Evolutionary conservation across 2,329 filamentous ascomycete genomes (phyloP).

Genomic region (Aspergillus fructus): DNA sequence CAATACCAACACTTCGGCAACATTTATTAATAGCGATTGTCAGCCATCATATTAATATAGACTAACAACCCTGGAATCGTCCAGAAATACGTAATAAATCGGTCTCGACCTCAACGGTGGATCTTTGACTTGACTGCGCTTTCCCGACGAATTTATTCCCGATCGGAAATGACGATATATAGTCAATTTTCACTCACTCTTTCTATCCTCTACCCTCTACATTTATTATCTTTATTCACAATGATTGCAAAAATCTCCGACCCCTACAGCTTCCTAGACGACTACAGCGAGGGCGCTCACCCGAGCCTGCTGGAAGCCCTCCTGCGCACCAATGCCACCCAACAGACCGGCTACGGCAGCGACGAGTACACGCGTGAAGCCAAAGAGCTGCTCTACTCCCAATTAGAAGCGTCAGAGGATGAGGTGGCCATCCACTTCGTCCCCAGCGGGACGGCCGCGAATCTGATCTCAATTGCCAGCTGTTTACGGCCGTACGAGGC

Average conservation of each 20-base stretch:
- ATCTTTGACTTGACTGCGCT: not conserved
- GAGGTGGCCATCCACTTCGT: conserved; percentile 53
- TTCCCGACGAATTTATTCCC: not conserved
- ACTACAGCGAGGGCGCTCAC: conserved; percentile 55
- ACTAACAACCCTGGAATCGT: too few relatives aligned
- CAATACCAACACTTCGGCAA: too few relatives aligned
- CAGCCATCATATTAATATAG: too few relatives aligned
- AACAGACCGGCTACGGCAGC: conserved; percentile 50
- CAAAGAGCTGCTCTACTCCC: conserved; percentile 41
- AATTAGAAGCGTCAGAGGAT: conserved; percentile 31
- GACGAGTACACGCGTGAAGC: conserved; percentile 48
- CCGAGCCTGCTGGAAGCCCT: conserved; percentile 51
- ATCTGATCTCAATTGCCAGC: conserved; percentile 53
- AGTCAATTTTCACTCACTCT: not conserved
- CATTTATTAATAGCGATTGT: too few relatives aligned
- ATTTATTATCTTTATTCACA: not conserved
- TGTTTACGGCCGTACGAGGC: conserved; percentile 53
- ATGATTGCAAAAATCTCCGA: conserved; percentile 13
- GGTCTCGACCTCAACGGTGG: too few relatives aligned
- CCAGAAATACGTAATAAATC: too few relatives aligned
- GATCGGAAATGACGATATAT: conserved; percentile 4
- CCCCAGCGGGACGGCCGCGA: conserved; percentile 53
- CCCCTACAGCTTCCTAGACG: conserved; percentile 51
- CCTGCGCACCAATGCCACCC: conserved; percentile 44
- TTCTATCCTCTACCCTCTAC: not conserved